Evolutionary conservation across 441 rosid genomes (phyloP), one percentile per base, ranked within the genome.

Genomic region (Adansonia rubrostipa): DNA sequence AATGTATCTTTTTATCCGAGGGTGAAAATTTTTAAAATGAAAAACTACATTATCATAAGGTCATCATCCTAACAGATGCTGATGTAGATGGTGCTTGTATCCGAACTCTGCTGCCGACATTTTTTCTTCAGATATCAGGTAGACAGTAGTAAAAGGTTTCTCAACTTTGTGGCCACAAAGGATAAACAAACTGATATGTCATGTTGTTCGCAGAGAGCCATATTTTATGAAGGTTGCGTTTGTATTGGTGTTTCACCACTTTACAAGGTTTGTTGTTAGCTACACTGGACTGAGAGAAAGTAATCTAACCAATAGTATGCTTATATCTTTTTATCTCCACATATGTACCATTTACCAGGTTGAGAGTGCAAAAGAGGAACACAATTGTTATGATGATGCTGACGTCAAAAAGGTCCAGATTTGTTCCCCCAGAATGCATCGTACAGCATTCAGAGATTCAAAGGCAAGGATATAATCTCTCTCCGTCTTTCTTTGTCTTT

Each of bases 61-160:
- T 97, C 79, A 94, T 94, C 83, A 93, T 97, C 80, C 82, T 94
- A 81, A 94, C 99, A 58, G 98, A 97, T 89, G 99, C 98, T 74
- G 99, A 96, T 84, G 98, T 96, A 75, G 98, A 96, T 86, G 98
- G 98, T 81, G 99, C 98, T 85, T 98, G 94, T 84, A 96, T 96
- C 82, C 86, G 98, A 76, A 96, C 99, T 17, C 93, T 96, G 74
- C 80, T 96, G 13, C 81, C 93, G 84, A 96, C 98, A 42, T 4
- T 96, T 96, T 85, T 94, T 96, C 91, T 94, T 77, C 80, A 93
- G 96, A 92, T 96, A 94, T 85, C 99, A 93, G 98, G 99, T 96
- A 88, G 66, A 8, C 58, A 10, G 63, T 61, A 24, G 73, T 33
- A 66, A 20, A 70, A 62, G 77, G 36, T 84, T 40, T 73, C 56